phyloP scores from a whole-genome alignment of 2,329 filamentous ascomycete genomes.

The Cytospora mali region DNA sequence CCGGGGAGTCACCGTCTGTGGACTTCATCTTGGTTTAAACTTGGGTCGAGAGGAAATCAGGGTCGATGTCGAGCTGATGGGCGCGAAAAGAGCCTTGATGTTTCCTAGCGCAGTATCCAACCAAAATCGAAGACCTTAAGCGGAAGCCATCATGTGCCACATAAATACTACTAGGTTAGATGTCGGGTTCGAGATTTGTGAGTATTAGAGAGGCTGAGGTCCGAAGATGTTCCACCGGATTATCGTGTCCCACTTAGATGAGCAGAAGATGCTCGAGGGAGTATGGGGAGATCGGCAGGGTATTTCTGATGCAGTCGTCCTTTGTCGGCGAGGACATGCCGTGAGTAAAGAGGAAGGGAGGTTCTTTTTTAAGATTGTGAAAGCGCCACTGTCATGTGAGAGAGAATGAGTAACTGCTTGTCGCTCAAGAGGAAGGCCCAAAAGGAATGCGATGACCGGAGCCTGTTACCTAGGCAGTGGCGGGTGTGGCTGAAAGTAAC shows the following conservation, averaged over 20 bases:
- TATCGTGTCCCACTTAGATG: conserved; percentile 16
- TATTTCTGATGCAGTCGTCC: conserved; percentile 25
- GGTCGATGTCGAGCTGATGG: conserved; percentile 27
- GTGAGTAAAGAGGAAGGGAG: conserved; percentile 6
- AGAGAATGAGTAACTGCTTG: conserved; percentile 27
- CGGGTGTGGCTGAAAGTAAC: conserved; percentile 18
- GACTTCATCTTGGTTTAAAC: conserved; percentile 58
- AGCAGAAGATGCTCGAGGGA: background rate
- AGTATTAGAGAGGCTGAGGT: conserved; percentile 7
- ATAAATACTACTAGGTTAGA: conserved; percentile 20
- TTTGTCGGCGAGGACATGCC: conserved; percentile 27
- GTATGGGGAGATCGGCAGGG: conserved; percentile 23
- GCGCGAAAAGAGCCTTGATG: conserved; percentile 23
- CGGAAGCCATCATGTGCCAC: conserved; percentile 24
- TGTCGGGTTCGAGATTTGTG: conserved; percentile 14
- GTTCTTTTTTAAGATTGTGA: conserved; percentile 17
- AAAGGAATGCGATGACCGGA: conserved; percentile 23
- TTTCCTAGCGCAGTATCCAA: conserved; percentile 22
- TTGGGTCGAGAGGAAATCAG: conserved; percentile 14
- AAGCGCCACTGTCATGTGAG: conserved; percentile 21
- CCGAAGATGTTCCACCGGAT: conserved; percentile 10
- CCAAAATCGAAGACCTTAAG: conserved; percentile 21
- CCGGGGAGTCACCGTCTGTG: conserved; percentile 56
- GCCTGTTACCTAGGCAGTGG: conserved; percentile 28
- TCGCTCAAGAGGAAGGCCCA: conserved; percentile 18